phyloP scores from a whole-genome alignment of 176 grass and related monocot genomes.

The Hordeum marinum region DNA sequence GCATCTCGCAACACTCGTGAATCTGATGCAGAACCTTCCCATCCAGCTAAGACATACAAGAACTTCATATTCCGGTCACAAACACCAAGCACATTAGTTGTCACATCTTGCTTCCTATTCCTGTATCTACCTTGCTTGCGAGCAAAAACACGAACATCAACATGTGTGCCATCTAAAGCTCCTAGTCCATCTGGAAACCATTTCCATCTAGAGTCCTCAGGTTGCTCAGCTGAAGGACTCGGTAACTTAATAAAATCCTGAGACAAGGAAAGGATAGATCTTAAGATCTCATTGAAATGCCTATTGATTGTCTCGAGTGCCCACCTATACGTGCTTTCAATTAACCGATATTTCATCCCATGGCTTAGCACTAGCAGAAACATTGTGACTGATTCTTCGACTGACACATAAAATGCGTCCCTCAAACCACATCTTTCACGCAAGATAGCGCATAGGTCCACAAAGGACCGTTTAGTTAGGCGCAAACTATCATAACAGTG shows the following conservation, averaged over 20 bases:
- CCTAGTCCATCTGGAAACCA: background rate
- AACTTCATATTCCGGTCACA: too few relatives aligned
- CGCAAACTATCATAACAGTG: too few relatives aligned
- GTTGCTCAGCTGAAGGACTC: background rate
- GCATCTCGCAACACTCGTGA: too few relatives aligned
- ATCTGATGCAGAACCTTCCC: too few relatives aligned
- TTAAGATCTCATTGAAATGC: background rate
- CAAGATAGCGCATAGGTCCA: too few relatives aligned
- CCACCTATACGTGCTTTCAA: background rate
- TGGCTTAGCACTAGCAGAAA: background rate
- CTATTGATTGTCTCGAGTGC: background rate
- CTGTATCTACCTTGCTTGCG: too few relatives aligned
- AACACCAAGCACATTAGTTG: too few relatives aligned
- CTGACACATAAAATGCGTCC: too few relatives aligned
- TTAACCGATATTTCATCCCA: background rate
- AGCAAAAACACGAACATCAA: background rate
- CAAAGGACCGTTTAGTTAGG: too few relatives aligned
- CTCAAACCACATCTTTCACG: too few relatives aligned
- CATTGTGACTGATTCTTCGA: background rate
- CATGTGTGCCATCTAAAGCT: background rate
- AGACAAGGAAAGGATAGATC: background rate
- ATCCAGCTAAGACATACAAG: too few relatives aligned
- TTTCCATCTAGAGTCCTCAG: background rate
- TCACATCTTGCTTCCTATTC: too few relatives aligned
- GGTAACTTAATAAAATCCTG: background rate